phyloP scores from a whole-genome alignment of 2,329 filamentous ascomycete genomes.

The Aspergillus quadrilineatus region DNA sequence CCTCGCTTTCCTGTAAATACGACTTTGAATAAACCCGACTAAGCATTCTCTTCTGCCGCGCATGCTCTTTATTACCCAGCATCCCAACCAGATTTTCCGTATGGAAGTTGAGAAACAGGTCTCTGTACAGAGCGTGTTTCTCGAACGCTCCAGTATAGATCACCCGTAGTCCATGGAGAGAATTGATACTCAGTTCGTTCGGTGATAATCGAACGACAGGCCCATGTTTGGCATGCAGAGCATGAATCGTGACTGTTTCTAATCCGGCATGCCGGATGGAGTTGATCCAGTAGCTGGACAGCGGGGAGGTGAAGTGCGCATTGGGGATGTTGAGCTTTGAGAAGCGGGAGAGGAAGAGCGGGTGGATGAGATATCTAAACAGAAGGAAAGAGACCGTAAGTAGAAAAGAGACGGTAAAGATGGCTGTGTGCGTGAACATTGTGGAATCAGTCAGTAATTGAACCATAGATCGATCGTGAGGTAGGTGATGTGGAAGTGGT shows the following conservation, averaged over 20 bases:
- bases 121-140: constrained; percentile 64
- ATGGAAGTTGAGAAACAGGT: constrained; percentile 65
- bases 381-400: constrained; percentile 14
- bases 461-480: not conserved
- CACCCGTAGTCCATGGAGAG: constrained; percentile 54
- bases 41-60: constrained; percentile 68
- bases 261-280: constrained; percentile 52
- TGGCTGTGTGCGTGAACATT: not conserved
- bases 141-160: constrained; percentile 69
- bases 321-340: constrained; percentile 60
- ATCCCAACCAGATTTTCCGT: constrained; percentile 67
- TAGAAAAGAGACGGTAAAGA: not conserved
- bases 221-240: constrained; percentile 55
- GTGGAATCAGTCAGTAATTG: not conserved
- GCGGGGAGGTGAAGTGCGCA: constrained; percentile 61
- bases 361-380: constrained; percentile 26
- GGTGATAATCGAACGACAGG: constrained; percentile 62
- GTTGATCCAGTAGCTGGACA: constrained; percentile 64
- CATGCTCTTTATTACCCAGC: constrained; percentile 58
- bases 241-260: constrained; percentile 61
- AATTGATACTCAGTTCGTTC: constrained; percentile 64
- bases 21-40: constrained; percentile 75
- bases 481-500: not conserved
- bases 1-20: constrained; percentile 57
- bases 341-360: constrained; percentile 56